Conservation (phyloP, 805 yeast genomes). For the Wickerhamomyces sydowiorum region DNA sequence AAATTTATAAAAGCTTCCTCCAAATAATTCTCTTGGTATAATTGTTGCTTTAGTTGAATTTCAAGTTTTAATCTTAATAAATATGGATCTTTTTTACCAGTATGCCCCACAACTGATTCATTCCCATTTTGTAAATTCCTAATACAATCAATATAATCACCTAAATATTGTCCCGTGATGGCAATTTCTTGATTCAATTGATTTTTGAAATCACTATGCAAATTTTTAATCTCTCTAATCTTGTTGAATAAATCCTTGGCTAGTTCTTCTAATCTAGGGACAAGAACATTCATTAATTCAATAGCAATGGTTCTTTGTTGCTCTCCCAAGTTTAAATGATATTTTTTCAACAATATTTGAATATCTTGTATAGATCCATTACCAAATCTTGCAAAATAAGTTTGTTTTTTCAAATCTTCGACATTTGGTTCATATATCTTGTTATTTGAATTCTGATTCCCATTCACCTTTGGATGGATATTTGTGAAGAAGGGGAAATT, state of each 20-base stretch:
- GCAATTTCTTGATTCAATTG: constrained; percentile 64
- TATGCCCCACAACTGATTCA: constrained; percentile 28
- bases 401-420: constrained; percentile 23
- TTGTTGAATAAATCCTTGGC: constrained; percentile 72
- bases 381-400: constrained; percentile 66
- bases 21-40: constrained; percentile 77
- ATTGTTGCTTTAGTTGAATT: constrained; percentile 67
- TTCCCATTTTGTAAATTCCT: constrained; percentile 44
- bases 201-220: constrained; percentile 80
- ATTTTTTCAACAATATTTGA: constrained; percentile 63
- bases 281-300: constrained; percentile 51
- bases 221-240: constrained; percentile 77
- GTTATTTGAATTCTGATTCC: constrained; percentile 21
- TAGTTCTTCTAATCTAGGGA: constrained; percentile 64
- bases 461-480: constrained; percentile 1
- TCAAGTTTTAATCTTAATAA: constrained; percentile 66
- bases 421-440: constrained; percentile 29
- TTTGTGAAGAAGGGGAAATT: constrained; percentile 34
- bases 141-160: constrained; percentile 49
- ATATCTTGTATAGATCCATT: constrained; percentile 77
- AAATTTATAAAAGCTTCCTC: constrained; percentile 85
- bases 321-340: constrained; percentile 57
- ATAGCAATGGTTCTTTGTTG: constrained; percentile 49
- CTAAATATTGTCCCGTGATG: constrained; percentile 53
- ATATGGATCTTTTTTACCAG: constrained; percentile 71